Conservation (phyloP, 106 monocot species). For the Dendrobium nobile region DNA sequence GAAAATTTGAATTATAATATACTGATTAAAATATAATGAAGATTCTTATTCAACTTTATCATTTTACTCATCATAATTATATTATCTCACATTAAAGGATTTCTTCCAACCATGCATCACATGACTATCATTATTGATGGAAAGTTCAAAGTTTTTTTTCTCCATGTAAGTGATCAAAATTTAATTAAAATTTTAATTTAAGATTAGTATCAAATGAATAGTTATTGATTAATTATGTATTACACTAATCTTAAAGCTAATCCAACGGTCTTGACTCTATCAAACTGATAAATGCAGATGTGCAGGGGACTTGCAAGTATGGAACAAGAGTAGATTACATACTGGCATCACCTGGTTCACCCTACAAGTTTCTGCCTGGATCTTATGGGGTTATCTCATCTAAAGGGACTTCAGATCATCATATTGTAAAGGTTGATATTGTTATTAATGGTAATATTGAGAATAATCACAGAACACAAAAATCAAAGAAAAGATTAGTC, state of each 20-base stretch:
- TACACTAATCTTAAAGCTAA: too few relatives aligned
- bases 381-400: slow-evolving; percentile 69
- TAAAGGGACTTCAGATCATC: slow-evolving; percentile 76
- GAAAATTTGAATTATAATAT: too few relatives aligned
- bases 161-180: too few relatives aligned
- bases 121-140: too few relatives aligned
- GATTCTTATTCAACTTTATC: too few relatives aligned
- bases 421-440: slow-evolving; percentile 64
- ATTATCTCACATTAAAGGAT: too few relatives aligned
- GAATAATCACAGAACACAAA: not conserved
- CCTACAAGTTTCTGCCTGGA: slow-evolving; percentile 59
- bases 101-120: too few relatives aligned
- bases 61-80: too few relatives aligned
- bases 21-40: too few relatives aligned
- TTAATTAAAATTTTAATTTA: not conserved
- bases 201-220: not conserved
- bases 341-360: slow-evolving; percentile 55
- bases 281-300: slow-evolving; percentile 26
- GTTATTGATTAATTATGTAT: not conserved
- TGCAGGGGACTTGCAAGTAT: slow-evolving; percentile 83
- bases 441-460: slow-evolving; percentile 6
- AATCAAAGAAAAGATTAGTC: slow-evolving; percentile 21
- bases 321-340: slow-evolving; percentile 80
- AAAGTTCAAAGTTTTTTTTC: too few relatives aligned
- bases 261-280: too few relatives aligned